Percentiles rank a stretch among this genome's conserved stretches.
These are phyloP conservation scores for Geotrichum ghanense DNA, from an alignment of 805 yeast genomes.

Conservation along the genomic window DNA sequence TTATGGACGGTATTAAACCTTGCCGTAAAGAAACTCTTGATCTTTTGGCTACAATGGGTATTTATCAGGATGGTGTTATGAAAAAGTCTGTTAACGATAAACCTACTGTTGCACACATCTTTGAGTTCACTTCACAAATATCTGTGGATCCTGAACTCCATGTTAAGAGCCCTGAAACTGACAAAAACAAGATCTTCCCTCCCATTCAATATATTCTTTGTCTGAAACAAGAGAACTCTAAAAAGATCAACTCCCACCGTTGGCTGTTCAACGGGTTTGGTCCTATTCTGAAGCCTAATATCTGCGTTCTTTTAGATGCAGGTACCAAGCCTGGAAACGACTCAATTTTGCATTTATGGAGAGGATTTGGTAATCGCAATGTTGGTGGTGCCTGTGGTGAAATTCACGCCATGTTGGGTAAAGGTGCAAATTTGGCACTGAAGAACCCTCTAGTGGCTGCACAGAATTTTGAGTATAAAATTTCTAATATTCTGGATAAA, in stretches of 20 bases:
- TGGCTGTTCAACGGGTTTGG: slow-evolving; percentile 62
- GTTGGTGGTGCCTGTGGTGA: slow-evolving; percentile 71
- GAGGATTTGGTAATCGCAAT: slow-evolving; percentile 43
- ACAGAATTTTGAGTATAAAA: slow-evolving; percentile 57
- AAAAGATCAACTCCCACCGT: slow-evolving; percentile 55
- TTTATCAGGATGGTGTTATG: slow-evolving; percentile 57
- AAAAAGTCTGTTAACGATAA: slow-evolving; percentile 47
- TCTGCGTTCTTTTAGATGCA: slow-evolving; percentile 48
- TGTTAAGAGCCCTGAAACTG: slow-evolving; percentile 46
- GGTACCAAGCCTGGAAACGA: slow-evolving; percentile 54
- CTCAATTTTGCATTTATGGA: slow-evolving; percentile 49
- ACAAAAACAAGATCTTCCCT: slow-evolving; percentile 35
- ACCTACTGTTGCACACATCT: slow-evolving; percentile 52
- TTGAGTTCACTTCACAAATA: slow-evolving; percentile 50
- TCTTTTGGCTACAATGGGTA: slow-evolving; percentile 51
- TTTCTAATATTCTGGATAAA: slow-evolving; percentile 55
- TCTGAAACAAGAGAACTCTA: slow-evolving; percentile 49
- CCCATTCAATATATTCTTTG: slow-evolving; percentile 55
- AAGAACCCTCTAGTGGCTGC: slow-evolving; percentile 54
- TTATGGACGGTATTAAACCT: slow-evolving; percentile 56
- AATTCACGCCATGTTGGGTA: slow-evolving; percentile 47
- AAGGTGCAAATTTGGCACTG: slow-evolving; percentile 27
- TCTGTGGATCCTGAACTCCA: slow-evolving; percentile 30
- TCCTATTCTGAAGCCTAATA: slow-evolving; percentile 44
- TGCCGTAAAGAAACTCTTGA: slow-evolving; percentile 54